Percentiles rank a stretch among this genome's conserved stretches.
These are phyloP conservation scores for Emmonsia crescens DNA, from an alignment of 2,329 filamentous ascomycete species.

Conservation along the genomic window DNA sequence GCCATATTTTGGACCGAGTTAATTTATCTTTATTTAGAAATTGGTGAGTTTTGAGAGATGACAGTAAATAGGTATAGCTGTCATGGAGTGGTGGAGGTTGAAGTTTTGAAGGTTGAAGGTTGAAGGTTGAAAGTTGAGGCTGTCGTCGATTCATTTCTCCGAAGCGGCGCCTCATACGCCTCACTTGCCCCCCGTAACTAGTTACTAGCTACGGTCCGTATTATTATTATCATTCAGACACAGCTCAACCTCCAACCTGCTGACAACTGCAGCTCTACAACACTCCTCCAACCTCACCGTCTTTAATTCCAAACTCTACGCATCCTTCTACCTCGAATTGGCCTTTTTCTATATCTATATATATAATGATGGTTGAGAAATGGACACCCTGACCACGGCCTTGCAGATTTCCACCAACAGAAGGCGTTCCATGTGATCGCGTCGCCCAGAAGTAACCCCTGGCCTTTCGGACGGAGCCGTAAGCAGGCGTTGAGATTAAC, in stretches of 20 bases:
- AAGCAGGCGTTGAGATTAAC: slow-evolving; percentile 8
- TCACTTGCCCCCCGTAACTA: not conserved
- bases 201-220: no score
- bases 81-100: not conserved
- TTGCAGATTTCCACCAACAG: slow-evolving; percentile 8
- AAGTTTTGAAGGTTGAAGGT: not conserved
- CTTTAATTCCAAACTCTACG: not conserved
- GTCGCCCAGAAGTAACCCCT: slow-evolving; percentile 1
- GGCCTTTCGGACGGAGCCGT: not conserved
- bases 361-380: not conserved
- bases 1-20: slow-evolving; percentile 10
- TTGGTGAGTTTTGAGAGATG: not conserved
- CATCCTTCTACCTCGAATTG: not conserved
- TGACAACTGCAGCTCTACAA: not conserved
- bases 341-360: not conserved
- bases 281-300: not conserved
- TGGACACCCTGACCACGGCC: slow-evolving; percentile 8
- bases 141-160: slow-evolving; percentile 2
- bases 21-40: not conserved
- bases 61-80: not conserved
- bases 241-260: slow-evolving; percentile 1
- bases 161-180: not conserved
- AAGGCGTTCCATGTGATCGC: slow-evolving; percentile 14
- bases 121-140: not conserved
- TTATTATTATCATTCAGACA: not conserved